phyloP scores from a whole-genome alignment of 2,329 filamentous ascomycete genomes.

The Clarireedia monteithiana region DNA sequence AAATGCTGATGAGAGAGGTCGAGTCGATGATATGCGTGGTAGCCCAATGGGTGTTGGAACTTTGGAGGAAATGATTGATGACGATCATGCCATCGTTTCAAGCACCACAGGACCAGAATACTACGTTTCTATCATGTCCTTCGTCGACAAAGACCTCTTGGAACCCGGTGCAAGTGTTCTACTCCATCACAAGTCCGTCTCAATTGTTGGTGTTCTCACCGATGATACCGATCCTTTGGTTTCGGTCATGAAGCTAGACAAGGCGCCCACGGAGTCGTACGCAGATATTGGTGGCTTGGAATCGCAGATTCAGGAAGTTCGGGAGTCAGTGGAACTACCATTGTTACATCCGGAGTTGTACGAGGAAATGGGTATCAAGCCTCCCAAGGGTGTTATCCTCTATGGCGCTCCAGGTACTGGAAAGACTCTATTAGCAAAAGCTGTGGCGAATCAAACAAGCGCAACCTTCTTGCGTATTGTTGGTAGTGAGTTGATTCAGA shows the following conservation, averaged over 20 bases:
- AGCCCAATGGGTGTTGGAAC: constrained; percentile 98
- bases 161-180: constrained; percentile 94
- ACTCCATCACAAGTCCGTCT: constrained; percentile 95
- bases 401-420: constrained; percentile 96
- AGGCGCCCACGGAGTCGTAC: constrained; percentile 96
- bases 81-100: constrained; percentile 97
- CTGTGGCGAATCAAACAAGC: constrained; percentile 97
- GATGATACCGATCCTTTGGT: constrained; percentile 94
- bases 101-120: constrained; percentile 97
- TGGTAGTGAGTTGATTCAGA: constrained; percentile 94
- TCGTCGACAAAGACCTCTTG: constrained; percentile 96
- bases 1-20: constrained; percentile 87
- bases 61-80: constrained; percentile 96
- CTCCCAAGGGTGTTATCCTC: constrained; percentile 97
- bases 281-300: constrained; percentile 97
- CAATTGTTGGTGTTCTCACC: constrained; percentile 92
- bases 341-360: constrained; percentile 94
- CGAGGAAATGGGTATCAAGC: constrained; percentile 99
- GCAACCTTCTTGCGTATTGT: constrained; percentile 97
- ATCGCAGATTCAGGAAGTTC: constrained; percentile 91
- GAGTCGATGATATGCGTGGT: constrained; percentile 96
- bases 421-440: constrained; percentile 93
- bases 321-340: constrained; percentile 93
- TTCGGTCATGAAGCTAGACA: constrained; percentile 98
- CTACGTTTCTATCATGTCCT: constrained; percentile 99